Conservation (phyloP, 2,329 filamentous ascomycete species). For the Bipolaris bicolor region DNA sequence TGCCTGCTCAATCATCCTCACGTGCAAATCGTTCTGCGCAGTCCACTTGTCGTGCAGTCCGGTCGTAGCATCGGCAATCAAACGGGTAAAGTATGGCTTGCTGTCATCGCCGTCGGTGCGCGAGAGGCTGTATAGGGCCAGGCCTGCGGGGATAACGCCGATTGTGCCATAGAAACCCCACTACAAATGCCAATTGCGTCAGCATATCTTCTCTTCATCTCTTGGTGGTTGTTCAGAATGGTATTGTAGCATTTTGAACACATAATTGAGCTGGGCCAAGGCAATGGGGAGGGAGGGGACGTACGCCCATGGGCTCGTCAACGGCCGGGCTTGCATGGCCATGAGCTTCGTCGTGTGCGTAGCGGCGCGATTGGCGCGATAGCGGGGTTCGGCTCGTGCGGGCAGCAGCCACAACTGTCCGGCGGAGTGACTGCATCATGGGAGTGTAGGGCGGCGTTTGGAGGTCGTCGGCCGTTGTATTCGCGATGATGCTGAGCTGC, state of each 20-base stretch:
- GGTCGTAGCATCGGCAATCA: constrained; percentile 63
- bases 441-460: constrained; percentile 30
- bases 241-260: background rate
- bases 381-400: constrained; percentile 45
- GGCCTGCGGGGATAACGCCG: constrained; percentile 53
- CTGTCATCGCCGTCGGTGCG: constrained; percentile 48
- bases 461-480: constrained; percentile 16
- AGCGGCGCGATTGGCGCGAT: constrained; percentile 51
- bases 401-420: constrained; percentile 52
- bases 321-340: constrained; percentile 47
- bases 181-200: constrained; percentile 38
- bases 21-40: constrained; percentile 65
- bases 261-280: background rate
- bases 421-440: constrained; percentile 55
- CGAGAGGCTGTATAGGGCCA: constrained; percentile 55
- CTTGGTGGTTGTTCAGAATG: no score
- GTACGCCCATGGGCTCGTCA: constrained; percentile 60
- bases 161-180: constrained; percentile 57
- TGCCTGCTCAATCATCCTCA: constrained; percentile 66
- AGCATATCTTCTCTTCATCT: constrained; percentile 14
- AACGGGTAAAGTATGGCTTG: constrained; percentile 52
- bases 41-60: constrained; percentile 60
- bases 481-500: constrained; percentile 40
- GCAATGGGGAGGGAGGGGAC: constrained; percentile 36
- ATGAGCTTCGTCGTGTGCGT: constrained; percentile 46